Conservation (phyloP, 257 asterid genomes). For the Primulina tabacum region DNA sequence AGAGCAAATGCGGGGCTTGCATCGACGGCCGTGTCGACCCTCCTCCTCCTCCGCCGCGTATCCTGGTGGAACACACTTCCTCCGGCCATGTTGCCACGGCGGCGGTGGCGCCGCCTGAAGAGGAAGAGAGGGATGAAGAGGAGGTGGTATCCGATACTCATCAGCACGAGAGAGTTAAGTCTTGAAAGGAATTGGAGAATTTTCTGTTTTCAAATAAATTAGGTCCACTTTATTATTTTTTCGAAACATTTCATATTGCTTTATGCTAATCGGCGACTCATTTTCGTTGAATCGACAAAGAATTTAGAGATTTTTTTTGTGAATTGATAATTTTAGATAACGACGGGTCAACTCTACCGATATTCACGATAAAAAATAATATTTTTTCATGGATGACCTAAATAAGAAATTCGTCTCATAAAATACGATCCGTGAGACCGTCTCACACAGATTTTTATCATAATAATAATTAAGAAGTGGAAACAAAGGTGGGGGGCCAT, state of each 20-base stretch:
- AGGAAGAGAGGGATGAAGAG: slow-evolving; percentile 30
- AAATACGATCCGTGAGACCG: too few species aligned
- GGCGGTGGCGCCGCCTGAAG: slow-evolving; percentile 26
- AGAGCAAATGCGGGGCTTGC: slow-evolving; percentile 78
- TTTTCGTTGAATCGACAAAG: too few species aligned
- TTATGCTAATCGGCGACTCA: too few species aligned
- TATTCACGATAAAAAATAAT: too few species aligned
- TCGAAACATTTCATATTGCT: not conserved
- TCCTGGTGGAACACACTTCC: slow-evolving; percentile 41
- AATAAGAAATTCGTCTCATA: too few species aligned
- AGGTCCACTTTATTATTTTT: not conserved
- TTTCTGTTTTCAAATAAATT: slow-evolving; percentile 2
- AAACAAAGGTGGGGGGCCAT: too few species aligned
- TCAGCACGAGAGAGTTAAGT: slow-evolving; percentile 33
- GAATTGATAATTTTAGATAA: too few species aligned
- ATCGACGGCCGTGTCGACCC: slow-evolving; percentile 67
- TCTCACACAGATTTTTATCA: too few species aligned
- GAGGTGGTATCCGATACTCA: slow-evolving; percentile 20
- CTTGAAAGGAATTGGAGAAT: slow-evolving; percentile 29
- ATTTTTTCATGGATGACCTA: too few species aligned
- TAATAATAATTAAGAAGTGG: too few species aligned
- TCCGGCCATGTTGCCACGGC: slow-evolving; percentile 27
- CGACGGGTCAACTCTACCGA: too few species aligned
- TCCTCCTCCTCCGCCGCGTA: slow-evolving; percentile 36
- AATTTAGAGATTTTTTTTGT: too few species aligned